These are phyloP conservation scores for Myochromella boudieri DNA, from an alignment of 768 basidiomycete genomes.

Conservation along the genomic window DNA sequence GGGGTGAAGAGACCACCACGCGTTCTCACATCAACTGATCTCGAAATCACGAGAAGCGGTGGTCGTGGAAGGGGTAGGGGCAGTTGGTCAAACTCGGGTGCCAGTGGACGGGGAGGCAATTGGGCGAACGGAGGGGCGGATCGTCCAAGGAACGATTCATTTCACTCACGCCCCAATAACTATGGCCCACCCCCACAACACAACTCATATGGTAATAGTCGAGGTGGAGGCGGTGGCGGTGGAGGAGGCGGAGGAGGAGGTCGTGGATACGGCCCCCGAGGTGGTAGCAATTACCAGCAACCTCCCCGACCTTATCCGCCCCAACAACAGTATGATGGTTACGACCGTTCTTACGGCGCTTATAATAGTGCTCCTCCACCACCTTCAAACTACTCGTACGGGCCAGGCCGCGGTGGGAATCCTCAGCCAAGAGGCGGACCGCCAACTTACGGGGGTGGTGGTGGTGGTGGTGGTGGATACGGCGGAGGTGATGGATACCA, in stretches of 20 bases:
- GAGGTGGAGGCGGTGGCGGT: slow-evolving; percentile 21
- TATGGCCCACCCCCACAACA: slow-evolving; percentile 28
- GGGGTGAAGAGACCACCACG: slow-evolving; percentile 62
- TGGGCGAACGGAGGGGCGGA: slow-evolving; percentile 30
- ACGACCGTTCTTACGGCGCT: slow-evolving; percentile 29
- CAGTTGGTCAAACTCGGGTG: slow-evolving; percentile 27
- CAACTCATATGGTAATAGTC: slow-evolving; percentile 27
- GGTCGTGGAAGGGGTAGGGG: slow-evolving; percentile 49
- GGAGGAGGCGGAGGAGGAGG: too few species aligned
- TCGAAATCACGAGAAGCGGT: slow-evolving; percentile 64
- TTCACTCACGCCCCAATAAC: slow-evolving; percentile 42
- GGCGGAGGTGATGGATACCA: slow-evolving; percentile 36
- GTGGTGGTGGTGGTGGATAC: slow-evolving; percentile 25
- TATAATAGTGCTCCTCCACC: too few species aligned
- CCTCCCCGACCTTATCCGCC: slow-evolving; percentile 32
- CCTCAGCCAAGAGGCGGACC: slow-evolving; percentile 21
- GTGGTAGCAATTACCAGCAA: slow-evolving; percentile 32
- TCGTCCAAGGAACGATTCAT: slow-evolving; percentile 44
- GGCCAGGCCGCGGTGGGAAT: too few species aligned
- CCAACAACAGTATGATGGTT: slow-evolving; percentile 32
- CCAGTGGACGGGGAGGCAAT: slow-evolving; percentile 21
- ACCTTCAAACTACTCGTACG: too few species aligned
- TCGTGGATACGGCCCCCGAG: slow-evolving; percentile 30
- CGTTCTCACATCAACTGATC: slow-evolving; percentile 65
- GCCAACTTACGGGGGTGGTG: slow-evolving; percentile 25